A percentile compares a stretch with the other conserved stretches of the same genome.
These are phyloP conservation scores for Gynochthodes officinalis DNA, from an alignment of 257 asterid species.

Conservation along the genomic window DNA sequence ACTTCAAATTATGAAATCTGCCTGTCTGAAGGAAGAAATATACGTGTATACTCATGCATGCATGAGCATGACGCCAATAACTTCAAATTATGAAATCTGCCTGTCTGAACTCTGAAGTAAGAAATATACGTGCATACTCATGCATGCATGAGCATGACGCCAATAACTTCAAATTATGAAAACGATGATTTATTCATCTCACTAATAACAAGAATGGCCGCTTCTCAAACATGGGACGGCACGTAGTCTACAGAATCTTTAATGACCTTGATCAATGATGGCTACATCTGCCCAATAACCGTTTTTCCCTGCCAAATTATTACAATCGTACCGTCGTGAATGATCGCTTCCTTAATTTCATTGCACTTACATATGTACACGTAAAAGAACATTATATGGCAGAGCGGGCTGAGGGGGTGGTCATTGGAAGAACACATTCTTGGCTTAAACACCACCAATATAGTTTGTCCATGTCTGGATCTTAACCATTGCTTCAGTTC, in stretches of 20 bases:
- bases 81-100: too few relatives aligned
- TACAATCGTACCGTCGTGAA: not conserved
- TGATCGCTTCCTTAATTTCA: not conserved
- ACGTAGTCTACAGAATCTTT: not conserved
- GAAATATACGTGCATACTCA: too few relatives aligned
- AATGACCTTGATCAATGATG: too few relatives aligned
- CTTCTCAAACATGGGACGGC: not conserved
- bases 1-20: too few relatives aligned
- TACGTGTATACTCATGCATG: too few relatives aligned
- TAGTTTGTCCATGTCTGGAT: not conserved
- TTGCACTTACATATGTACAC: not conserved
- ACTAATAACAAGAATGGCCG: too few relatives aligned
- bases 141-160: constrained; percentile 17
- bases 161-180: not conserved
- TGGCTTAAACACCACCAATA: constrained; percentile 22
- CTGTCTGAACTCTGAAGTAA: too few relatives aligned
- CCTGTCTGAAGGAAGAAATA: too few relatives aligned
- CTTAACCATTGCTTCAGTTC: constrained; percentile 6
- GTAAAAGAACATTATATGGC: constrained; percentile 6
- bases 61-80: too few relatives aligned
- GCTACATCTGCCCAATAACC: constrained; percentile 5
- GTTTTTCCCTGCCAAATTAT: not conserved
- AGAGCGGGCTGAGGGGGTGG: constrained; percentile 11
- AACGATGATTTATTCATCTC: not conserved
- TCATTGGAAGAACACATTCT: constrained; percentile 15